Conservation (phyloP, 2,329 filamentous ascomycete species). For the Stagonosporopsis tanaceti region DNA sequence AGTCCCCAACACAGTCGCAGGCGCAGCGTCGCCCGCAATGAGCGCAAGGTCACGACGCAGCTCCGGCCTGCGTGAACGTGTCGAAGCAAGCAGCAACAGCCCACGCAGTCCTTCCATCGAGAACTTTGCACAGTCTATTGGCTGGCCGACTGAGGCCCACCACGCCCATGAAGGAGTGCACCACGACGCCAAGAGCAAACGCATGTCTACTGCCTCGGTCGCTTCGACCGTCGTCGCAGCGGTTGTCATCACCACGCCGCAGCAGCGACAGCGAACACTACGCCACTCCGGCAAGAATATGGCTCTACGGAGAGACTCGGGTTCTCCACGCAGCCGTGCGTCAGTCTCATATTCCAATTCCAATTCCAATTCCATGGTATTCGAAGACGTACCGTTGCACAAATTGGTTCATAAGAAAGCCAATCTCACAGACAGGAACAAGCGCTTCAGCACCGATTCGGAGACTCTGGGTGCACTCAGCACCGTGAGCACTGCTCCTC, state of each 20-base stretch:
- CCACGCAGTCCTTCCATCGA: slow-evolving; percentile 54
- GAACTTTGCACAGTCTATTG: slow-evolving; percentile 59
- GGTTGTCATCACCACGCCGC: slow-evolving; percentile 61
- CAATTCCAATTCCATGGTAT: slow-evolving; percentile 55
- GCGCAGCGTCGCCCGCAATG: slow-evolving; percentile 28
- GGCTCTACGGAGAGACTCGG: slow-evolving; percentile 57
- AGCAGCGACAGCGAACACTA: slow-evolving; percentile 54
- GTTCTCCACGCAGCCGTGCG: slow-evolving; percentile 48
- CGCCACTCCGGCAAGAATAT: slow-evolving; percentile 63
- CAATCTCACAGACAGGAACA: slow-evolving; percentile 56
- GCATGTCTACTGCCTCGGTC: slow-evolving; percentile 61
- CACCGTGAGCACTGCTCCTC: slow-evolving; percentile 26
- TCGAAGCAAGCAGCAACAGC: slow-evolving; percentile 44
- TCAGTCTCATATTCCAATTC: slow-evolving; percentile 56
- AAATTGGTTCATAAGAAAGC: slow-evolving; percentile 60
- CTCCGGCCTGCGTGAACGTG: slow-evolving; percentile 44
- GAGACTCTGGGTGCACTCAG: slow-evolving; percentile 26
- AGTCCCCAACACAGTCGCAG: slow-evolving; percentile 24
- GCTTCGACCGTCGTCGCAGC: slow-evolving; percentile 64
- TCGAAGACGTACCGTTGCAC: slow-evolving; percentile 55
- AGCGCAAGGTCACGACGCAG: slow-evolving; percentile 31
- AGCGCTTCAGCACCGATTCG: slow-evolving; percentile 43
- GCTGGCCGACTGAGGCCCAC: slow-evolving; percentile 55
- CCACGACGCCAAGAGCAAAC: slow-evolving; percentile 47
- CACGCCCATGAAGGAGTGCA: slow-evolving; percentile 33